Percentiles rank a stretch among this genome's conserved stretches.
phyloP scores from a whole-genome alignment of 129 eudicot genomes.

The Flaveria brownii region DNA sequence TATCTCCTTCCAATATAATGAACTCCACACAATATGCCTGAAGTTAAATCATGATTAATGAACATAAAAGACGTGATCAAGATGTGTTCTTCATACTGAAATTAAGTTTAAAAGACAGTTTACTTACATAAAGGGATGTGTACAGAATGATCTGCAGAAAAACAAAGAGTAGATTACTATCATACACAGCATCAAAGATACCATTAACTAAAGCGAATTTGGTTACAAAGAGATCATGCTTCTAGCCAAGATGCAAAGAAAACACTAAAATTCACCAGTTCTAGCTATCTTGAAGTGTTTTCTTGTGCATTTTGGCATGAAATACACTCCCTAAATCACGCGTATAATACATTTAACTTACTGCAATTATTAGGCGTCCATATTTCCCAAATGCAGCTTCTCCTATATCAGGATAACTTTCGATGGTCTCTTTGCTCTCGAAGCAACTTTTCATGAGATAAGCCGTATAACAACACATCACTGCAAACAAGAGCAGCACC shows the following conservation, averaged over 20 bases:
- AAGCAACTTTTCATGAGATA: constrained; percentile 79
- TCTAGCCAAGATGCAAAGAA: too few species aligned
- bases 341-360: constrained; percentile 35
- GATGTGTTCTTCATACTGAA: constrained; percentile 11
- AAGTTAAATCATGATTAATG: neutral
- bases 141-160: constrained; percentile 78
- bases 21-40: constrained; percentile 92
- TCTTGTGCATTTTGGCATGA: neutral
- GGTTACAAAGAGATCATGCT: neutral
- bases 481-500: constrained; percentile 62
- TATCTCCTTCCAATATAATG: constrained; percentile 83
- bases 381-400: constrained; percentile 96
- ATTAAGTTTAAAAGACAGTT: neutral
- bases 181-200: neutral
- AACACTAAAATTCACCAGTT: too few species aligned
- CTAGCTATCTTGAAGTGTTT: neutral
- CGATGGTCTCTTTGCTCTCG: constrained; percentile 62
- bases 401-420: constrained; percentile 80
- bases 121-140: constrained; percentile 86
- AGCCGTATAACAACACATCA: constrained; percentile 76
- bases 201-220: neutral
- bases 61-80: neutral
- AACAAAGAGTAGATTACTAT: constrained; percentile 18
- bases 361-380: constrained; percentile 80
- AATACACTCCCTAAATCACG: neutral